These are phyloP conservation scores for Colletotrichum navitas DNA, from an alignment of 2,329 filamentous ascomycete genomes.

Conservation along the genomic window DNA sequence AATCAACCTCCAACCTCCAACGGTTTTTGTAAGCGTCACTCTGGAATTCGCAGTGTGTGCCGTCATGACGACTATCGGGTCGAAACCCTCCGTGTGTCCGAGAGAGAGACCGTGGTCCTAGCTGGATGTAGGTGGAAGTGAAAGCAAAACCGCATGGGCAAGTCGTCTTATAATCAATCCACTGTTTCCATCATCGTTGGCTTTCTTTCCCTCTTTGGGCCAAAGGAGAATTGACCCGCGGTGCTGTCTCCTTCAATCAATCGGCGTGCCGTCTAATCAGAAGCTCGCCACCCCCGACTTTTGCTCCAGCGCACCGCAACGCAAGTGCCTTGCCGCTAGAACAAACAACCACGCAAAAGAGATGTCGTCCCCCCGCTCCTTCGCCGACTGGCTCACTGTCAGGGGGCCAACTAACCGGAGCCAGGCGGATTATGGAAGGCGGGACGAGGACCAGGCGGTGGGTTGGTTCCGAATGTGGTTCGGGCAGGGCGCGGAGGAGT, in stretches of 20 bases:
- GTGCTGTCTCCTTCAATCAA: background rate
- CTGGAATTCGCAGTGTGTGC: background rate
- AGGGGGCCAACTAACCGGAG: slow-evolving; percentile 45
- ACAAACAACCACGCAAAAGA: background rate
- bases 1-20: background rate
- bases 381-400: slow-evolving; percentile 47
- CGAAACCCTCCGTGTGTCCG: background rate
- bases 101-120: background rate
- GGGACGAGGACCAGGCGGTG: slow-evolving; percentile 48
- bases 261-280: too few relatives aligned
- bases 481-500: slow-evolving; percentile 9
- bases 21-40: background rate
- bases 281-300: background rate
- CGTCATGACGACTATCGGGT: background rate
- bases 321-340: too few relatives aligned
- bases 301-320: background rate
- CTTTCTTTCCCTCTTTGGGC: too few relatives aligned
- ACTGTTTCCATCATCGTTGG: background rate
- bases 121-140: background rate
- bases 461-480: slow-evolving; percentile 47
- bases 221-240: background rate
- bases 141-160: background rate
- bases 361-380: slow-evolving; percentile 38
- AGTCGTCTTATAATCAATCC: background rate
- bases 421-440: slow-evolving; percentile 45